Conservation (phyloP, 495 filamentous ascomycete genomes). For the Daldinia concentrica region DNA sequence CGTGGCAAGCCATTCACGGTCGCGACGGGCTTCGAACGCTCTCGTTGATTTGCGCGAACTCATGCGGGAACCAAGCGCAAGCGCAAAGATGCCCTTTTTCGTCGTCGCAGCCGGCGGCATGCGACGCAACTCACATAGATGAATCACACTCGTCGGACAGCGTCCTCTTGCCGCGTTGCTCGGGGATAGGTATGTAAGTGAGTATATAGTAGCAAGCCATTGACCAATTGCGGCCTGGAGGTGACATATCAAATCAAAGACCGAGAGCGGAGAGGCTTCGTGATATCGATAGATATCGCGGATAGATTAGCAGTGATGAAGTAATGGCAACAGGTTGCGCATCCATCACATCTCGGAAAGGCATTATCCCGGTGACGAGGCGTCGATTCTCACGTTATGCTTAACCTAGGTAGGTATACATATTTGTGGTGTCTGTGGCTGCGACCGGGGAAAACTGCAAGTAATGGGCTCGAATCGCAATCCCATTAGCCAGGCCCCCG, state of each 20-base stretch:
- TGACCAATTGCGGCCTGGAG: background rate
- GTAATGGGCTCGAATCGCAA: slow-evolving; percentile 20
- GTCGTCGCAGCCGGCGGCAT: slow-evolving; percentile 39
- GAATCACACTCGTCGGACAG: slow-evolving; percentile 30
- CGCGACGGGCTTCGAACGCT: slow-evolving; percentile 36
- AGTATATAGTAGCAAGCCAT: background rate
- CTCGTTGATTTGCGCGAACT: slow-evolving; percentile 32
- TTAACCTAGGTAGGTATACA: slow-evolving; percentile 1
- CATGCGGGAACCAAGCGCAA: slow-evolving; percentile 11
- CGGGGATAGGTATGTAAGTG: slow-evolving; percentile 1
- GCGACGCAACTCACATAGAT: slow-evolving; percentile 28
- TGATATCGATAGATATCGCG: slow-evolving; percentile 16
- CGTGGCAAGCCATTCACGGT: slow-evolving; percentile 30
- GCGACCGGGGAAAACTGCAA: slow-evolving; percentile 17
- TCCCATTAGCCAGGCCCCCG: slow-evolving; percentile 17
- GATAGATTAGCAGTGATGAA: slow-evolving; percentile 27
- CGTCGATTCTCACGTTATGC: slow-evolving; percentile 22
- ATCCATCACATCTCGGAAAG: slow-evolving; percentile 34
- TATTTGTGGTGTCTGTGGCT: background rate
- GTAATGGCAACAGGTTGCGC: slow-evolving; percentile 40
- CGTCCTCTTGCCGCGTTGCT: slow-evolving; percentile 13
- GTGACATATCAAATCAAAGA: background rate
- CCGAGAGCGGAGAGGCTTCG: background rate
- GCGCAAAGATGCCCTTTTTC: slow-evolving; percentile 5
- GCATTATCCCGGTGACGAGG: slow-evolving; percentile 23